Evolutionary conservation across 306 rosid genomes (phyloP), one percentile per base, ranked within the genome.

Genomic region (Crotalaria pallida): DNA sequence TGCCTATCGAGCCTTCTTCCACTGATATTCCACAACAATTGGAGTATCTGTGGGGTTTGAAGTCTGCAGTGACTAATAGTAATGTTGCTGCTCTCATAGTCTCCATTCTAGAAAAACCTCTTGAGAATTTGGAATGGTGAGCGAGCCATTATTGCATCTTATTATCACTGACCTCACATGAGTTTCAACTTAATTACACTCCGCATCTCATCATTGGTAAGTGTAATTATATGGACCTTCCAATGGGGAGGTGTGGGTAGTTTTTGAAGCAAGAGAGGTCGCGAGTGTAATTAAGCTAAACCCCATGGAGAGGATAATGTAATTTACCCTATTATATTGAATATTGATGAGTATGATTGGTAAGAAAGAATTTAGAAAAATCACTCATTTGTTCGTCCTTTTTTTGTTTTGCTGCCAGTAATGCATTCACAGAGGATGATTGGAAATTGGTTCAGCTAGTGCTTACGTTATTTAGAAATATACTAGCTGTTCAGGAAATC

Each of bases 401-500:
- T 4, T 29, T 38, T 38, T 82, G 10, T 63, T 12, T 56, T 62
- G 58, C 41, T 16, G 45, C 64, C 90, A 94, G 98, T 45, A 85
- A 77, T 58, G 79, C 82, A n/a, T 87, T 94, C 81, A 74, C 87
- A 3, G 98, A 94, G 84, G 98, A 94, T 68, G 98, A 94, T 72
- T 90, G 98, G 98, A 94, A 94, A 78, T 77, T 90, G 87, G 79
- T 87, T 66, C 98, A 94, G 77, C 86, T 94, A 76, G 88, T 94
- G 56, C 87, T 94, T 56, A 87, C 98, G 36, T 74, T 94, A 22
- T 88, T 94, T 72, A 84, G 94, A 66, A 94, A 94, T 80, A 73
- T 88, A 50, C 84, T 94, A 62, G 90, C 98, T 33, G 68, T 94
- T 72, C 96, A 94, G 82, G 97, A 94, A 74, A 87, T 94, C 71